Base-by-base conservation (phyloP, 176 grass and related monocot genomes). In the Juncus effusus region DNA sequence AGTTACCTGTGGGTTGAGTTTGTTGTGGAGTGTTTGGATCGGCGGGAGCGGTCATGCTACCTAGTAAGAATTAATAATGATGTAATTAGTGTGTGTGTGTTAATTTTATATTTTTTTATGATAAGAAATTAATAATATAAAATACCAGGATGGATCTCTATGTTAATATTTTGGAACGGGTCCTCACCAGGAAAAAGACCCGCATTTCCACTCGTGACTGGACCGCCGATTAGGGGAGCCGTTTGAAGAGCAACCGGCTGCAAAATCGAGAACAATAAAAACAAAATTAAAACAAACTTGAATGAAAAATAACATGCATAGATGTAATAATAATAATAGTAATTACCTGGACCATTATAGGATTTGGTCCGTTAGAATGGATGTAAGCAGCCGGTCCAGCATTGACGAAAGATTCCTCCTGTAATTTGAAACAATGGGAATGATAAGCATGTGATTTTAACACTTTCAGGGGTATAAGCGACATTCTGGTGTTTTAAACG, bases 301-400 rank as follows among this genome's bases (percentile, higher is more conserved):
- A 76, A 56, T 15, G 61, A 47, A 42, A 78, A 78, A 51, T 16
- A 3, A 78, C 15, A 71, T 3, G n/a, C 45, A 51, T 16, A 65
- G 61, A 55, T 10, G 50, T 62, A 28, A 28, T 28, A 28, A 28
- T 28, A 28, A 28, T 9, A 42, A 37, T 74, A 19, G 54, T 49
- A 49, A 10, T 86, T 50, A 97, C 94, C 94, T 97, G 94, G 86
- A 97, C 94, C 94, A 97, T 97, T 54, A 97, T 92, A 49, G 88
- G 94, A 75, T 92, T 97, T 80, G 94, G 94, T 56, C 94, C 94
- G 16, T 70, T 72, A 44, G 83, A 76, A 73, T 87, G 85, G 74
- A 97, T 79, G 74, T 97, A 97, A 82, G 89, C 85, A 75, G 94
- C 78, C 62, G 87, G 69, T 28, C 88, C 94, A 67, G 88, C 59